Evolutionary conservation across 1,139 yeast genomes (phyloP).

Genomic region (Geotrichum phurueaensis): DNA sequence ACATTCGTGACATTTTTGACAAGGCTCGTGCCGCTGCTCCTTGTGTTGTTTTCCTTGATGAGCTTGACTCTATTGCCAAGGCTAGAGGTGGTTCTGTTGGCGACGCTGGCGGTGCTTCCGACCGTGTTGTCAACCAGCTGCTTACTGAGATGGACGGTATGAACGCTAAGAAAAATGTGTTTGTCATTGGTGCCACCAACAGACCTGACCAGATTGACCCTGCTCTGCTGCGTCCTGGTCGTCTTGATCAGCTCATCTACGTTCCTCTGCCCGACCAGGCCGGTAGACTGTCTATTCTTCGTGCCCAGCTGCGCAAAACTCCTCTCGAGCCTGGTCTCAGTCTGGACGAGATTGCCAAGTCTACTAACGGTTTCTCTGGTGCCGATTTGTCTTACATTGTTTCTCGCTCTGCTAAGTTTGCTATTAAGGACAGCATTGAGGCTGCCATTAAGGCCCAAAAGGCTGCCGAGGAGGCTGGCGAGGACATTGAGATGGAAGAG

Average conservation of each 20-base stretch:
- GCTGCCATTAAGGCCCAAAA: constrained; percentile 52
- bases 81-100: constrained; percentile 91
- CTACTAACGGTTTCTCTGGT: constrained; percentile 96
- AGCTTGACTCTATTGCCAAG: constrained; percentile 94
- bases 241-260: constrained; percentile 95
- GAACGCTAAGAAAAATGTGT: constrained; percentile 98
- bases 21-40: constrained; percentile 99
- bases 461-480: constrained; percentile 45
- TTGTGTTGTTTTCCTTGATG: constrained; percentile 94
- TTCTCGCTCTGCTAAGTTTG: constrained; percentile 97
- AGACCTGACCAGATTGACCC: constrained; percentile 99
- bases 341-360: constrained; percentile 80
- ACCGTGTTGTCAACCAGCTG: constrained; percentile 95
- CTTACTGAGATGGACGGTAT: constrained; percentile 99
- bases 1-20: constrained; percentile 94
- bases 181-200: constrained; percentile 98
- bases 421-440: constrained; percentile 95
- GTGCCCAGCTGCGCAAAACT: constrained; percentile 95
- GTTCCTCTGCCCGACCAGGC: constrained; percentile 96
- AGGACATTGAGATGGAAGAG: constrained; percentile 59
- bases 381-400: constrained; percentile 97
- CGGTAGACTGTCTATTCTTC: constrained; percentile 87
- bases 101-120: constrained; percentile 98
- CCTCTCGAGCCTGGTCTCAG: constrained; percentile 97
- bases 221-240: constrained; percentile 97